A percentile compares a stretch with the other conserved stretches of the same genome.
These are phyloP conservation scores for Thalassiosira ordinaria DNA, from an alignment of 352 stramenopile genomes.

Conservation along the genomic window DNA sequence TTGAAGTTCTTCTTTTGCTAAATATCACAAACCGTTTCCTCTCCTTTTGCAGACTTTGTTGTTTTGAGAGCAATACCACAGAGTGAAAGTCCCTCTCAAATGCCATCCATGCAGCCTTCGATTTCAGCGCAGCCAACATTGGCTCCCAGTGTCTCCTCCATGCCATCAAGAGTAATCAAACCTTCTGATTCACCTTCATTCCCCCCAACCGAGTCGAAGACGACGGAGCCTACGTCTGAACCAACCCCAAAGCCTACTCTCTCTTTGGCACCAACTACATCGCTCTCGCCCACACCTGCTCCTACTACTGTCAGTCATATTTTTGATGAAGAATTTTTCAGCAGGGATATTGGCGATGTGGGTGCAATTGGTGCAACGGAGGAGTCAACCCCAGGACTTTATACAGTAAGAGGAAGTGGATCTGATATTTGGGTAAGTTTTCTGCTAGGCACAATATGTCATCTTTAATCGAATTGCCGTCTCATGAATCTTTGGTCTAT, in stretches of 20 bases:
- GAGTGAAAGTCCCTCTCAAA: constrained; percentile 49
- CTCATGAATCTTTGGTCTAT: too few relatives aligned
- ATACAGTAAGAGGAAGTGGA: constrained; percentile 38
- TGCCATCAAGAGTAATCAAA: constrained; percentile 32
- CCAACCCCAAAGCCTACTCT: constrained; percentile 5
- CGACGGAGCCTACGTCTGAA: constrained; percentile 7
- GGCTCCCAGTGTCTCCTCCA: constrained; percentile 20
- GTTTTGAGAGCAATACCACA: constrained; percentile 41
- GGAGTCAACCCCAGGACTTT: constrained; percentile 31
- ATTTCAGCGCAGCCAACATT: constrained; percentile 34
- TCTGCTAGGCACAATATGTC: too few relatives aligned
- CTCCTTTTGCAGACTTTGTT: constrained; percentile 39
- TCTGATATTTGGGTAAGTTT: constrained; percentile 39
- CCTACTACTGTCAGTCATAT: constrained; percentile 32
- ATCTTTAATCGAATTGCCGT: too few relatives aligned
- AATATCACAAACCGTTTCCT: background rate
- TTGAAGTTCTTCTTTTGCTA: background rate
- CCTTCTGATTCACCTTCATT: constrained; percentile 35
- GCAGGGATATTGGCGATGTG: constrained; percentile 45
- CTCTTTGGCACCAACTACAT: constrained; percentile 6
- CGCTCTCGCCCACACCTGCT: constrained; percentile 25
- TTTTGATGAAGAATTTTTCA: constrained; percentile 46
- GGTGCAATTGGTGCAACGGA: constrained; percentile 21
- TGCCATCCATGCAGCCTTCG: constrained; percentile 41
- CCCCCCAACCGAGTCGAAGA: constrained; percentile 24